These are phyloP conservation scores for Penicillium sp. DNA, from an alignment of 2,329 filamentous ascomycete genomes.

Conservation along the genomic window DNA sequence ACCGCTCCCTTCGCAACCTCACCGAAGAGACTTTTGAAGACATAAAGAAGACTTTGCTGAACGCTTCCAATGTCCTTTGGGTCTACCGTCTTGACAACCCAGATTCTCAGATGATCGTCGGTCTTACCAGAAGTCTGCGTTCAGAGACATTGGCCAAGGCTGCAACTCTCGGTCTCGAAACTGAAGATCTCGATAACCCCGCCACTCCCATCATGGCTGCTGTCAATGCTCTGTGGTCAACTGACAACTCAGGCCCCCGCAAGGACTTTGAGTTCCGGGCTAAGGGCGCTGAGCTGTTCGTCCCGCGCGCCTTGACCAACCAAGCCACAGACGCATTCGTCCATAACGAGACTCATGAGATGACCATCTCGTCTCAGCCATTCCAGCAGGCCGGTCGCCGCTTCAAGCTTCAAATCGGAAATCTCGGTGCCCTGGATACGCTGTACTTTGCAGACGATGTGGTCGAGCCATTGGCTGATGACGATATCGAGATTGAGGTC, in stretches of 20 bases:
- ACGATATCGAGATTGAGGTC: conserved; percentile 44
- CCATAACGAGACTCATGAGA: conserved; percentile 34
- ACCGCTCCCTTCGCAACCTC: conserved; percentile 24
- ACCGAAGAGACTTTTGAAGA: conserved; percentile 20
- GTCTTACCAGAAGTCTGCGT: conserved; percentile 34
- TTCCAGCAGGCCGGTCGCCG: conserved; percentile 32
- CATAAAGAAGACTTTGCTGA: conserved; percentile 29
- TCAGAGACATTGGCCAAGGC: conserved; percentile 34
- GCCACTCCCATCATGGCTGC: conserved; percentile 21
- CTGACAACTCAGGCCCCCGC: conserved; percentile 16
- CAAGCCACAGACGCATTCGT: conserved; percentile 30
- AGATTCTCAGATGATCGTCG: conserved; percentile 39
- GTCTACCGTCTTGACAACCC: conserved; percentile 32
- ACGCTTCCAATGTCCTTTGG: conserved; percentile 32
- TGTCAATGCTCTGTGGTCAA: conserved; percentile 29
- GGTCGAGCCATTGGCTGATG: conserved; percentile 22
- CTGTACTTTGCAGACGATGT: conserved; percentile 35
- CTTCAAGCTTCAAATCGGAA: conserved; percentile 33
- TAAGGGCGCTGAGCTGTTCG: conserved; percentile 26
- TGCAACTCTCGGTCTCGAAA: conserved; percentile 32
- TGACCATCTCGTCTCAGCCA: conserved; percentile 29
- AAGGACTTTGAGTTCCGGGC: conserved; percentile 34
- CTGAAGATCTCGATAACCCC: conserved; percentile 22
- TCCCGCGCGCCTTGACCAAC: conserved; percentile 31
- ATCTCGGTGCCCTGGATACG: conserved; percentile 32